A percentile compares a stretch with the other conserved stretches of the same genome.
These are phyloP conservation scores for Daldinia bambusicola DNA, from an alignment of 495 filamentous ascomycete species.

Conservation along the genomic window DNA sequence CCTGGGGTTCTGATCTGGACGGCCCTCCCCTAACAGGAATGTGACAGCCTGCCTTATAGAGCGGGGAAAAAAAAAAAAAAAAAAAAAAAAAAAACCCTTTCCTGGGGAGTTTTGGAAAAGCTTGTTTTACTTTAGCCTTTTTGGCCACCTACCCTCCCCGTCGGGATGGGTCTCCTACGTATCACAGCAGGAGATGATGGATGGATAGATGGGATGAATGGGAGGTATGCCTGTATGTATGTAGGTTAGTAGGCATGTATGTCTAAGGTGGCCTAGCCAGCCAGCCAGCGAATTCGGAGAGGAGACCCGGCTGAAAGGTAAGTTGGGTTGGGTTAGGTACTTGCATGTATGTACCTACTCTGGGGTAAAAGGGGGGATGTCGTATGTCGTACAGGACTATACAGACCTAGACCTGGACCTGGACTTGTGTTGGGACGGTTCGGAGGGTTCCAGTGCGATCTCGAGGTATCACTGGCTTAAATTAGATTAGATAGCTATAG, in stretches of 20 bases:
- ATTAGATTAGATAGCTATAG: not conserved
- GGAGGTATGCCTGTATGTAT: too few relatives aligned
- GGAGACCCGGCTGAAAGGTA: not conserved
- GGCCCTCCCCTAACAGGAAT: conserved; percentile 9
- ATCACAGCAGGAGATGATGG: conserved; percentile 4
- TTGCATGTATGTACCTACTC: not conserved
- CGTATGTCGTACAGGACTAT: not conserved
- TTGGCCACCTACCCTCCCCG: conserved; percentile 22
- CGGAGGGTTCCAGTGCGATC: not conserved
- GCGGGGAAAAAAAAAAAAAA: too few relatives aligned
- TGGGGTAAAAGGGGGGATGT: not conserved
- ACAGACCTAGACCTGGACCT: not conserved
- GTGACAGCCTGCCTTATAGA: not conserved
- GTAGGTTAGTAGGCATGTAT: too few relatives aligned
- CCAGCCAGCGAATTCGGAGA: conserved; percentile 18
- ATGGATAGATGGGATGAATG: not conserved
- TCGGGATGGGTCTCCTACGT: conserved; percentile 23
- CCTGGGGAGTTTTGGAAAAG: not conserved
- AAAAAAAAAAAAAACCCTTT: too few relatives aligned
- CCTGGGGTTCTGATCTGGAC: not conserved
- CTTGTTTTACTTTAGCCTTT: conserved; percentile 29
- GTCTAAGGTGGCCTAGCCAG: too few relatives aligned
- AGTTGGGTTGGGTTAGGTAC: too few relatives aligned
- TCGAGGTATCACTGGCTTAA: not conserved
- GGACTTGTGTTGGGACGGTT: not conserved